phyloP scores from a whole-genome alignment of 176 grass and related monocot species.

The Carex kokanica region DNA sequence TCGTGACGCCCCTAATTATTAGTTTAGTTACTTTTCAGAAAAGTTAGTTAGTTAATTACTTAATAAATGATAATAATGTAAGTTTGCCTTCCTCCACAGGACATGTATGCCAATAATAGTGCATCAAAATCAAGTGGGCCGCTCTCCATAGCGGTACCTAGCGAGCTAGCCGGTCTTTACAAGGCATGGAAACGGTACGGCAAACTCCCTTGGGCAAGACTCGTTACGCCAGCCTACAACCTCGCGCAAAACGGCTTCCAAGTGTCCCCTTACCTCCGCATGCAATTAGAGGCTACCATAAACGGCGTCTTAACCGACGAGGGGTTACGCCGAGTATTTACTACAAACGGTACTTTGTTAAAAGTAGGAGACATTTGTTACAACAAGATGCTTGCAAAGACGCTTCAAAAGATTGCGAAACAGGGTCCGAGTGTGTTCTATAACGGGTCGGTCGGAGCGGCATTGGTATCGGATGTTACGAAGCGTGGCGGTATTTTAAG shows the following conservation, averaged over 20 bases:
- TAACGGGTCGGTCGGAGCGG: conserved; percentile 37
- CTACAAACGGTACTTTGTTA: conserved; percentile 50
- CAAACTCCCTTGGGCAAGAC: conserved; percentile 64
- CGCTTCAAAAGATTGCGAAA: conserved; percentile 42
- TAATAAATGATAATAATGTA: background rate
- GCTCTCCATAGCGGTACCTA: conserved; percentile 73
- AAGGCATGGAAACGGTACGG: conserved; percentile 70
- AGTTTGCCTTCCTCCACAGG: conserved; percentile 31
- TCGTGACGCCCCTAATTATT: too few relatives aligned
- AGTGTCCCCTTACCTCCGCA: conserved; percentile 66
- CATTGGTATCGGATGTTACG: conserved; percentile 49
- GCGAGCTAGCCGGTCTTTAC: conserved; percentile 65
- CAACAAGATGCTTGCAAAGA: conserved; percentile 48
- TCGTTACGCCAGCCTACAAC: conserved; percentile 50
- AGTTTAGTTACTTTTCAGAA: background rate
- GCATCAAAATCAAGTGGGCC: conserved; percentile 56
- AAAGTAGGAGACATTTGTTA: conserved; percentile 45
- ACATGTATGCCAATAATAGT: conserved; percentile 71
- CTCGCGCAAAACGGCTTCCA: conserved; percentile 53
- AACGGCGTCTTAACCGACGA: conserved; percentile 50
- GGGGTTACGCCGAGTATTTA: conserved; percentile 50
- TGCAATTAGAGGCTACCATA: conserved; percentile 59
- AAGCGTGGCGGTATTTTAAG: conserved; percentile 62
- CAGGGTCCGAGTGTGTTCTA: conserved; percentile 59
- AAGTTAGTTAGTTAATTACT: background rate